These are phyloP conservation scores for Penicillium sp. DNA, from an alignment of 2,329 filamentous ascomycete species.

Conservation along the genomic window DNA sequence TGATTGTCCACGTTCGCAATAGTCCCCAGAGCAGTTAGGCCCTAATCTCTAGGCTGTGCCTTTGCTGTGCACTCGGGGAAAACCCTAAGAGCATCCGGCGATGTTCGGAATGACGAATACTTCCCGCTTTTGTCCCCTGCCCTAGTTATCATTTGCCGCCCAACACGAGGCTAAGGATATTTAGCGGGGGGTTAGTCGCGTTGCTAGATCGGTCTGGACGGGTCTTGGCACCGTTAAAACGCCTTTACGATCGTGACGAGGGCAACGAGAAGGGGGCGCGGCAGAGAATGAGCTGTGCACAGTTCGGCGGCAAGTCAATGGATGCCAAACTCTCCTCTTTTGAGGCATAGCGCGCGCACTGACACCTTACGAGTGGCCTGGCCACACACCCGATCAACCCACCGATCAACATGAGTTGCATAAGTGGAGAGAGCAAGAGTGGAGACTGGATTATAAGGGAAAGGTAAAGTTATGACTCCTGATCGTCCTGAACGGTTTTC, in stretches of 20 bases:
- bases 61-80: too few species aligned
- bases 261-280: neutral
- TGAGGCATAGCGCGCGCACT: neutral
- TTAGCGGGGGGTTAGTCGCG: neutral
- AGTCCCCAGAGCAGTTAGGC: too few species aligned
- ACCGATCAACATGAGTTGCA: slow-evolving; percentile 14
- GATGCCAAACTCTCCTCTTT: neutral
- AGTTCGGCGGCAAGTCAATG: neutral
- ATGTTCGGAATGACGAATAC: neutral
- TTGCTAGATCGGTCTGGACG: neutral
- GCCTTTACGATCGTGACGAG: neutral
- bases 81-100: neutral
- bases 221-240: neutral
- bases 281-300: neutral
- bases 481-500: slow-evolving; percentile 11
- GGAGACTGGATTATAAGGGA: neutral
- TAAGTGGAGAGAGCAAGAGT: slow-evolving; percentile 6
- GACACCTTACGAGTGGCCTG: slow-evolving; percentile 8
- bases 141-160: neutral
- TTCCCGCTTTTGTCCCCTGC: neutral
- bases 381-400: slow-evolving; percentile 1
- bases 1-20: slow-evolving; percentile 1
- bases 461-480: neutral
- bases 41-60: too few species aligned
- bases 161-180: neutral